These are phyloP conservation scores for Phaseolus lunatus DNA, from an alignment of 306 rosid genomes.

Conservation along the genomic window DNA sequence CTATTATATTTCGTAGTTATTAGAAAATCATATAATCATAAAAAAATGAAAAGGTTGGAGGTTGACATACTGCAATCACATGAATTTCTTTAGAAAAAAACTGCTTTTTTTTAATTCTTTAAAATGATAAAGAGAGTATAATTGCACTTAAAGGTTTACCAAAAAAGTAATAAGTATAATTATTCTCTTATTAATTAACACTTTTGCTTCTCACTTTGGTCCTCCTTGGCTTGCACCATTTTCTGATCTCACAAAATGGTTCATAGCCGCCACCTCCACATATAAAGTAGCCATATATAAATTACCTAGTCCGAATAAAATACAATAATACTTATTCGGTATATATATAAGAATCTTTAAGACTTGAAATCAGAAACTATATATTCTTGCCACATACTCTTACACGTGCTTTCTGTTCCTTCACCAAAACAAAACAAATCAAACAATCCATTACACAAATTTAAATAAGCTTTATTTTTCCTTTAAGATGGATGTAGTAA, in stretches of 20 bases:
- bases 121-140: constrained; percentile 44
- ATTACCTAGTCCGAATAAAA: constrained; percentile 47
- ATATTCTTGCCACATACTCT: constrained; percentile 40
- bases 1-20: not conserved
- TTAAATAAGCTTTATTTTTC: not conserved
- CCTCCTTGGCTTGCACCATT: constrained; percentile 40
- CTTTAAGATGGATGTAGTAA: not conserved
- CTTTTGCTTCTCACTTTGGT: constrained; percentile 38
- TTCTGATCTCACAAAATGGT: constrained; percentile 32
- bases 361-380: constrained; percentile 19
- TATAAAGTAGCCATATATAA: constrained; percentile 46
- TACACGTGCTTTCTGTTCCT: constrained; percentile 47
- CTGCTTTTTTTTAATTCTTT: constrained; percentile 35
- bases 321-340: constrained; percentile 25
- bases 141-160: constrained; percentile 24
- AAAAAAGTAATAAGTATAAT: constrained; percentile 33
- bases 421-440: constrained; percentile 30
- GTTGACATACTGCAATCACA: constrained; percentile 28
- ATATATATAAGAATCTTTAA: constrained; percentile 37
- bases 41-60: not conserved
- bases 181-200: constrained; percentile 44
- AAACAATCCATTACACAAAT: constrained; percentile 1
- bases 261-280: constrained; percentile 60
- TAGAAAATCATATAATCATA: not conserved
- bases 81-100: constrained; percentile 43